Evolutionary conservation across 257 asterid genomes (phyloP), one percentile per base, ranked within the genome.

Genomic region (Marsdenia floribunda): DNA sequence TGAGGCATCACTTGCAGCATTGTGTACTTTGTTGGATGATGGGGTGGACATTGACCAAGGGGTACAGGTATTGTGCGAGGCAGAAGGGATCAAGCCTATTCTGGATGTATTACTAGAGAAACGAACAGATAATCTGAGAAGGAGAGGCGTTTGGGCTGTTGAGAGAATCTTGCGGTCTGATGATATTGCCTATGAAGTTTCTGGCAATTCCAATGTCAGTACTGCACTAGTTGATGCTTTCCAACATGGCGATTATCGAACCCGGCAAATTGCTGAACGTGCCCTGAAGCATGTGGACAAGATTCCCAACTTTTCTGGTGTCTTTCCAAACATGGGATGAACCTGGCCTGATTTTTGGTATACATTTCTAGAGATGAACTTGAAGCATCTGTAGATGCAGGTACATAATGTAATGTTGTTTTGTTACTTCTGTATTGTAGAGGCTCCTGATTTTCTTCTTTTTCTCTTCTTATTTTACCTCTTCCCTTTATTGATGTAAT

Each of bases 141-240:
- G 94, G 74, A 89, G 95, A 78, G 90, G 92, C 0, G 97, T 94
- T 63, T 94, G 99, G 98, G 93, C 95, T 24, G 98, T 84, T 1
- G 99, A 95, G 77, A 86, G 99, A 72, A 74, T 95, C 79, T 73
- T 92, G 81, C 85, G 96, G 33, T 84, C 83, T 6, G 90, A 82
- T 0, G 97, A 89, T 12, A 84, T 95, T 74, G 92, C 98, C 9
- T 78, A 35, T 59, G 90, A 84, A 52, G 83, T 95, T 16, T 82
- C 97, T 0, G 85, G 88, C 21, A 87, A 95, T 86, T 93, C 97
- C 44, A 95, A 90, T 70, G 83, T 88, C 46, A 83, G 91, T 77
- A 92, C 96, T 26, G 96, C 99, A 6, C 89, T 95, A 1, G 98
- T 95, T 11, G 98, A 95, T 77, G 90, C 98, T 76, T 95, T 90